Evolutionary conservation across 495 filamentous ascomycete genomes (phyloP).

Genomic region (Penicillium manginii): DNA sequence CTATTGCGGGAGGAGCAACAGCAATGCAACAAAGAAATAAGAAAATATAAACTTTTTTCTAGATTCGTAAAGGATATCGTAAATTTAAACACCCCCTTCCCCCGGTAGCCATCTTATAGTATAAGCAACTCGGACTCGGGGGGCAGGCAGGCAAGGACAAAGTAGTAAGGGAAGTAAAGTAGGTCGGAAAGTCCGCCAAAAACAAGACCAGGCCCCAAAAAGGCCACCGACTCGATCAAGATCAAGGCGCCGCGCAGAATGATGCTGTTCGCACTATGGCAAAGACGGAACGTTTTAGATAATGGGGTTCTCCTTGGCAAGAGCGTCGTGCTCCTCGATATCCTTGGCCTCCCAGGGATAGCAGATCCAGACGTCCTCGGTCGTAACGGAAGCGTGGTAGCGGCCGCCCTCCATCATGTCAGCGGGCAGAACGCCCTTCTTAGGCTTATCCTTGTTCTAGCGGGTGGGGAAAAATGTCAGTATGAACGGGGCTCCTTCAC

Average conservation of each 20-base stretch:
- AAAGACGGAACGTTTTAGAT: constrained; percentile 27
- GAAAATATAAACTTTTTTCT: constrained; percentile 29
- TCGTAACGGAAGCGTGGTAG: constrained; percentile 87
- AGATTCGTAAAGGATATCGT: constrained; percentile 39
- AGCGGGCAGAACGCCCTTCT: constrained; percentile 85
- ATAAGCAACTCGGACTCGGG: neutral
- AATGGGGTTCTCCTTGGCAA: constrained; percentile 60
- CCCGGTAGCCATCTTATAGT: constrained; percentile 13
- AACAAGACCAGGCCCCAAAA: constrained; percentile 9
- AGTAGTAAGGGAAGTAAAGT: neutral
- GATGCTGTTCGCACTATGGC: constrained; percentile 25
- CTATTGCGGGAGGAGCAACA: too few species aligned
- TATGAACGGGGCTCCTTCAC: neutral
- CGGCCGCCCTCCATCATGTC: constrained; percentile 74
- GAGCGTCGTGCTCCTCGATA: constrained; percentile 87
- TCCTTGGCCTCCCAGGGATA: constrained; percentile 99
- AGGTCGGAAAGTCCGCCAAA: constrained; percentile 7
- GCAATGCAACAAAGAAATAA: too few species aligned
- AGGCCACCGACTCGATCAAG: constrained; percentile 14
- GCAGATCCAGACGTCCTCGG: constrained; percentile 94
- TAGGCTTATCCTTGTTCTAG: constrained; percentile 95
- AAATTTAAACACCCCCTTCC: constrained; percentile 24
- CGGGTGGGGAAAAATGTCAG: neutral
- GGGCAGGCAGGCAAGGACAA: too few species aligned
- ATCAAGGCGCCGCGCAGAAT: constrained; percentile 30